These are phyloP conservation scores for Citrus medica DNA, from an alignment of 345 rosid species.

Conservation along the genomic window DNA sequence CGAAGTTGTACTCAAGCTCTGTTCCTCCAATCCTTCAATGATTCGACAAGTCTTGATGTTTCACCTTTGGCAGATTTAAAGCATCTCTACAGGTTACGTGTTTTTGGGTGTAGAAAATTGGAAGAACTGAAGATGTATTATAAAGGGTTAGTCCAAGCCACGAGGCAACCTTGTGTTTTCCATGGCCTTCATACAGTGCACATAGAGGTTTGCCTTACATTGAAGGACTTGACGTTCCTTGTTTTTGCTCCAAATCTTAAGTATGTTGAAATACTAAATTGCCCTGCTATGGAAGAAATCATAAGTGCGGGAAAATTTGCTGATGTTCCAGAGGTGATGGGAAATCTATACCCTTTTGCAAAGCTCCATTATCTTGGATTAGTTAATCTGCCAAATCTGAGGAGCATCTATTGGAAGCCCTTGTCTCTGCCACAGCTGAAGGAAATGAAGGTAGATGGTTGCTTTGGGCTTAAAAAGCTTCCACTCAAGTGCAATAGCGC, in stretches of 20 bases:
- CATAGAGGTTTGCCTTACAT: not conserved
- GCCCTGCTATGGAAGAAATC: not conserved
- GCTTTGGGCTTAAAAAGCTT: not conserved
- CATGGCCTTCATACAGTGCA: not conserved
- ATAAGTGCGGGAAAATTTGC: not conserved
- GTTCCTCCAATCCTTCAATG: not conserved
- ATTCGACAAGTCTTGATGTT: not conserved
- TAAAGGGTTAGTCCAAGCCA: not conserved
- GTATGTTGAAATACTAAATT: not conserved
- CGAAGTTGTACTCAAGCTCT: not conserved
- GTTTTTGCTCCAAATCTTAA: not conserved
- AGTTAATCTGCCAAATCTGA: not conserved
- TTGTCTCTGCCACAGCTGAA: not conserved
- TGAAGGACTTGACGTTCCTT: not conserved
- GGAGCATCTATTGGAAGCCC: not conserved
- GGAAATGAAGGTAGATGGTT: not conserved
- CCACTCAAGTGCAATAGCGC: not conserved
- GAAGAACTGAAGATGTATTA: not conserved
- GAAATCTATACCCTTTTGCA: not conserved
- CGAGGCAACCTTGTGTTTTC: not conserved
- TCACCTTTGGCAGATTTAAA: not conserved
- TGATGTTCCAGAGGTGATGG: not conserved
- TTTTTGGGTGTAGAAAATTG: not conserved
- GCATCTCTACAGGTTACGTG: not conserved
- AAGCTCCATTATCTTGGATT: constrained; percentile 3